These are phyloP conservation scores for Linnemannia elongata DNA, from an alignment of 192 early-diverging fungal genomes.

Conservation along the genomic window DNA sequence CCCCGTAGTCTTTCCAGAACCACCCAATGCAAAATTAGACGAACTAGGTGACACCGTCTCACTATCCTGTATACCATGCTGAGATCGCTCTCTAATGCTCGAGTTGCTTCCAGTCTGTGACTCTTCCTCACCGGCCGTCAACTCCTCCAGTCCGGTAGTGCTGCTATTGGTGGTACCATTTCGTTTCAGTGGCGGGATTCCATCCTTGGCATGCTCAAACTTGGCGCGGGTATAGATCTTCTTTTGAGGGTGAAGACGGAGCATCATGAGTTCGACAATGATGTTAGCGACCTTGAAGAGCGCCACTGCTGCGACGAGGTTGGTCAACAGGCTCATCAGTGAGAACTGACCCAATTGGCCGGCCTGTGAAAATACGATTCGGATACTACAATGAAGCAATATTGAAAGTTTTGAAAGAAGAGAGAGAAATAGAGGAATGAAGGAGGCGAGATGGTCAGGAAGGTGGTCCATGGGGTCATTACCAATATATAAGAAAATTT, in stretches of 20 bases:
- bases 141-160: background rate
- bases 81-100: background rate
- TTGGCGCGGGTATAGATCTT: slow-evolving; percentile 37
- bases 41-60: background rate
- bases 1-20: background rate
- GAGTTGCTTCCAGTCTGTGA: background rate
- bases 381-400: slow-evolving; percentile 30
- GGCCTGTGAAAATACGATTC: slow-evolving; percentile 57
- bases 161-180: background rate
- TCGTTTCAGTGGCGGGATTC: background rate
- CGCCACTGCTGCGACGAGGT: slow-evolving; percentile 55
- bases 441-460: background rate
- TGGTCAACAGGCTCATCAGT: slow-evolving; percentile 50
- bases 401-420: background rate
- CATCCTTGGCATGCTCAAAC: slow-evolving; percentile 37
- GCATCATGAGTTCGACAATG: slow-evolving; percentile 55
- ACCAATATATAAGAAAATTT: background rate
- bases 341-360: slow-evolving; percentile 57
- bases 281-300: slow-evolving; percentile 58
- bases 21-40: background rate
- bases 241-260: slow-evolving; percentile 52
- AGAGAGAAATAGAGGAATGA: background rate
- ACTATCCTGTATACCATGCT: background rate
- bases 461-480: background rate
- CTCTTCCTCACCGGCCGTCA: background rate